Base-by-base conservation (phyloP, 331 rosid species). In the Acacia pycnantha region DNA sequence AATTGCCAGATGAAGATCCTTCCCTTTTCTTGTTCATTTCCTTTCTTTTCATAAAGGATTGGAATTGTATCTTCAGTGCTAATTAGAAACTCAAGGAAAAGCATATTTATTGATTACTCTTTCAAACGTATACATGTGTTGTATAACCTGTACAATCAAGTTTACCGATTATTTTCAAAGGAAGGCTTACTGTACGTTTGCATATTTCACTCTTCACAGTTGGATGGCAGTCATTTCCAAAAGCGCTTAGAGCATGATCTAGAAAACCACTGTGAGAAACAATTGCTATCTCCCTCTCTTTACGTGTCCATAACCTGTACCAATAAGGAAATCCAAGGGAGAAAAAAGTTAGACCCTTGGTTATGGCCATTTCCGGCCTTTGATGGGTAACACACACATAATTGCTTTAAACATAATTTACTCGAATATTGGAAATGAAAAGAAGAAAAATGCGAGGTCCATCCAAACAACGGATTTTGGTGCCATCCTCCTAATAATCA, bases 251-350 rank as follows among this genome's bases (percentile, higher is more conserved):
- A 31, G 90, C 76, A 74, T 93, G 92, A 81, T 76, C 83, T 82
- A 92, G 85, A 85, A 92, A 95, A 76, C 90, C 94, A 56, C 98
- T 83, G 89, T 95, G 99, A 74, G 82, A 61, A 74, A 92, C 92
- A 79, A 95, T 87, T 59, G 97, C 99, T 76, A 95, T 95, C 86
- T 95, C 93, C 74, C 90, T 91, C 88, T 95, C 98, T 87, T 95
- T 82, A 27, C 97, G 93, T 3, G 97, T 92, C 99, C 98, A 95
- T 87, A 95, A 78, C 99, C 99, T 95, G 88, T 56, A 83, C 15
- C 74, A 80, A 43, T 67, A 66, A 43, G 4, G 58, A 77, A 68
- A 77, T 33, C 40, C 16, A 44, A 24, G 11, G 3, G 6, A 26
- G 21, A 67, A 70, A 46, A 4, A 22, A 11, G 47, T 74, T 64